Evolutionary conservation across 2,329 filamentous ascomycete species (phyloP), one percentile per base, ranked within the genome.

Genomic region (Claviceps digitariae): DNA sequence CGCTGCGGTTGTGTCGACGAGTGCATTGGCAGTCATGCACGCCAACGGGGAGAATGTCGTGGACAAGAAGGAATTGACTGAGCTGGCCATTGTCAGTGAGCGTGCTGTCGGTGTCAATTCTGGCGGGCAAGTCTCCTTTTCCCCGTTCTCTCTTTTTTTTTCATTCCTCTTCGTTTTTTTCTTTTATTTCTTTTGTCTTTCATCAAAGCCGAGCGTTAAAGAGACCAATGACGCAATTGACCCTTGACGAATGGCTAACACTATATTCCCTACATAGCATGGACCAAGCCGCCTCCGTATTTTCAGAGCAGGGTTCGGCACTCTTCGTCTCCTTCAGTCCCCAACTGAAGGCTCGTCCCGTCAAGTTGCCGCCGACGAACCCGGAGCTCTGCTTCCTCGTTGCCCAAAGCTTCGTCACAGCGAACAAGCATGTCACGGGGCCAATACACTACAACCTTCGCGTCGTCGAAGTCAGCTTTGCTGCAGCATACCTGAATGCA

Each of bases 251-350:
- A n/a, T 38, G 40, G 21, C 52, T 53, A 20, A 53, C 52, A 27
- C 23, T 9, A 34, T 29, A 6, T 40, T 15, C 40, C 17, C 38
- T 29, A 5, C 29, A 56, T 57, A 89, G 90, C 53, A 97, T 98
- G 93, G 93, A 98, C 65, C 93, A 98, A 72, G 84, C 90, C 15
- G 93, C 93, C 36, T 97, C 91, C 0, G 91, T 98, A 58, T 93
- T 98, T 70, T 91, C 90, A 0, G 78, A 88, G 62, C 83, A 84
- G 59, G 90, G 88, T 50, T 87, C 86, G 41, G 90, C 93, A 10
- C 80, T 96, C 45, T 90, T 94, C 65, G 91, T 96, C 55, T 87
- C 85, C 10, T 98, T 98, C 72, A 82, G 82, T 58, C 93, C 93
- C 3, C 76, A 74, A 20, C 83, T 98, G 51, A 76, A 79, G 25